Evolutionary conservation across 768 basidiomycete genomes (phyloP).

Genomic region (Naematelia encephala): DNA sequence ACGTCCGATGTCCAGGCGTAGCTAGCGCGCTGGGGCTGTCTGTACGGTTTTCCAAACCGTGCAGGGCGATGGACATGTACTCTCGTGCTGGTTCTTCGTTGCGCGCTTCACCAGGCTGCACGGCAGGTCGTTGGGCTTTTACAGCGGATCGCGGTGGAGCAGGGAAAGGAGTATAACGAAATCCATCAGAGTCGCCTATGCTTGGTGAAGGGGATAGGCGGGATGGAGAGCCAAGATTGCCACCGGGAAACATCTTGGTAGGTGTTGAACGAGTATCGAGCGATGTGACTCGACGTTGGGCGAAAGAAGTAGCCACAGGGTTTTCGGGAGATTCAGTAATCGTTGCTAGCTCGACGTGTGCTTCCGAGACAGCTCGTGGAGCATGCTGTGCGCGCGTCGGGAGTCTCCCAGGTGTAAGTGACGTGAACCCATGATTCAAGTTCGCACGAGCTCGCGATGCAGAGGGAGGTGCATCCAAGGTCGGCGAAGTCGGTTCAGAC

Average conservation of each 20-base stretch:
- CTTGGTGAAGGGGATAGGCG: conserved; percentile 27
- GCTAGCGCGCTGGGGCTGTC: conserved; percentile 13
- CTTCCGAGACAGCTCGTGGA: conserved; percentile 23
- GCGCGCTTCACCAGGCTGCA: background rate
- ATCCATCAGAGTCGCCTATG: conserved; percentile 16
- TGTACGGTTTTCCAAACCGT: conserved; percentile 12
- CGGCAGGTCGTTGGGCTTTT: background rate
- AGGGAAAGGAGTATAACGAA: conserved; percentile 11
- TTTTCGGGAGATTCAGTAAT: conserved; percentile 19
- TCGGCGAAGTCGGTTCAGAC: conserved; percentile 26
- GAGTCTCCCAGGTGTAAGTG: conserved; percentile 25
- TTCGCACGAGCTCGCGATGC: conserved; percentile 4
- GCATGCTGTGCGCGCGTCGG: conserved; percentile 3
- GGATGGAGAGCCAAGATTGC: conserved; percentile 7
- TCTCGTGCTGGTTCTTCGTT: conserved; percentile 13
- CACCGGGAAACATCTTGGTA: background rate
- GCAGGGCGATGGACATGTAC: conserved; percentile 36
- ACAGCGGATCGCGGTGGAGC: background rate
- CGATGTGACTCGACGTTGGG: background rate
- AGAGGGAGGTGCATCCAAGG: conserved; percentile 29
- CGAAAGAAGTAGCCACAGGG: background rate
- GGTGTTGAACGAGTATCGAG: conserved; percentile 2
- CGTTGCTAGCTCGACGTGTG: conserved; percentile 23
- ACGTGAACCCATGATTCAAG: conserved; percentile 3
- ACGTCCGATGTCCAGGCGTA: conserved; percentile 39